These are phyloP conservation scores for Globisporangium recalcitrans DNA, from an alignment of 352 stramenopile species.

Conservation along the genomic window DNA sequence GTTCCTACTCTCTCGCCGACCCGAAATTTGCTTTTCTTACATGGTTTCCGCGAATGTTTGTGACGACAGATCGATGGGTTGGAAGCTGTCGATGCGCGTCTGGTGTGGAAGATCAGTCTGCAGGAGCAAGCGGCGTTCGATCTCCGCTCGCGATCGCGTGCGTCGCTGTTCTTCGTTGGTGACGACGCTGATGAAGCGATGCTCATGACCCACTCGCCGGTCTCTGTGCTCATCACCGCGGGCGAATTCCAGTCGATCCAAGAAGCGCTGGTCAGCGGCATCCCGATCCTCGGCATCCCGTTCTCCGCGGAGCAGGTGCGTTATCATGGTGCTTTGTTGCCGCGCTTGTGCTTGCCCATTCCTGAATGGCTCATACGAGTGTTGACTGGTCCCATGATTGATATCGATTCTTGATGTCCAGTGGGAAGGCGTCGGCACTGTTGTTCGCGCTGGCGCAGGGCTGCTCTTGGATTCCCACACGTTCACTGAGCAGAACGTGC, in stretches of 20 bases:
- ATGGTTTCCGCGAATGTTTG: not conserved
- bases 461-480: constrained; percentile 29
- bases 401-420: constrained; percentile 14
- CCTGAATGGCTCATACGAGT: not conserved
- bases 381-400: not conserved
- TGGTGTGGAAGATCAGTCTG: constrained; percentile 58
- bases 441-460: constrained; percentile 51
- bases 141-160: constrained; percentile 32
- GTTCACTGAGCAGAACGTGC: constrained; percentile 33
- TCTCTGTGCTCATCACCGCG: constrained; percentile 53
- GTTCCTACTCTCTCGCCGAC: too few relatives aligned
- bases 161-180: constrained; percentile 50
- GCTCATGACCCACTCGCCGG: constrained; percentile 30
- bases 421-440: constrained; percentile 57
- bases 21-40: too few relatives aligned
- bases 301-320: constrained; percentile 65
- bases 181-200: constrained; percentile 38
- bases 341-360: not conserved
- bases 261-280: constrained; percentile 49
- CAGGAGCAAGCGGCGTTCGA: constrained; percentile 59
- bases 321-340: not conserved
- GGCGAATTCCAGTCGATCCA: constrained; percentile 57
- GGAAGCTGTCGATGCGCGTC: constrained; percentile 39
- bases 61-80: constrained; percentile 42
- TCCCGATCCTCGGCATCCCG: constrained; percentile 66